phyloP scores from a whole-genome alignment of 1,284 basidiomycete genomes.

The Ustilago shanxiensis region DNA sequence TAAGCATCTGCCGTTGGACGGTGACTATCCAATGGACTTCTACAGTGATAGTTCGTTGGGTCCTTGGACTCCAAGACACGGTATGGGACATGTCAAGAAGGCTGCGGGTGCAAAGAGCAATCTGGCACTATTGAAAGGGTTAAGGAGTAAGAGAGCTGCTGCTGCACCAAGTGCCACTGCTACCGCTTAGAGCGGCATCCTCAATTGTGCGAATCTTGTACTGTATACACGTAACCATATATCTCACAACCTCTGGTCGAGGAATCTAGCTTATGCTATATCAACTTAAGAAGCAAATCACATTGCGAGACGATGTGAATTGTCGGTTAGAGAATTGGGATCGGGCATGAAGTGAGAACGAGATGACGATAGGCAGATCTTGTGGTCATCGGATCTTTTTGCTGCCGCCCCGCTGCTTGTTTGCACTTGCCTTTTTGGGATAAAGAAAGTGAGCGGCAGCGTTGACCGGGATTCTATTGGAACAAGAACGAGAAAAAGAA shows the following conservation, averaged over 20 bases:
- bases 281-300: too few relatives aligned
- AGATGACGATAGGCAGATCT: too few relatives aligned
- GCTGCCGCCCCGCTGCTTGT: background rate
- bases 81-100: slow-evolving; percentile 61
- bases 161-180: slow-evolving; percentile 11
- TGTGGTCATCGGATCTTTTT: too few relatives aligned
- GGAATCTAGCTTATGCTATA: too few relatives aligned
- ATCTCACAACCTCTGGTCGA: too few relatives aligned
- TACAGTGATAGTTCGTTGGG: slow-evolving; percentile 81
- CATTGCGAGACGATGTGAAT: too few relatives aligned
- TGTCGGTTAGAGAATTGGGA: background rate
- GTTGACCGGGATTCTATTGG: background rate
- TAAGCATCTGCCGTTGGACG: slow-evolving; percentile 65
- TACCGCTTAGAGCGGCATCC: slow-evolving; percentile 2
- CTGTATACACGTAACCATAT: too few relatives aligned
- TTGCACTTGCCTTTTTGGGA: background rate
- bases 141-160: slow-evolving; percentile 25
- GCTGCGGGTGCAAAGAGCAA: slow-evolving; percentile 48
- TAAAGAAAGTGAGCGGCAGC: background rate
- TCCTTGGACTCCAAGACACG: slow-evolving; percentile 71
- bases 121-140: slow-evolving; percentile 53
- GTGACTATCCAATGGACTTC: slow-evolving; percentile 94
- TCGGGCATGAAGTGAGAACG: too few relatives aligned
- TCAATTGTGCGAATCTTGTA: background rate
- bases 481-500: background rate